A percentile compares a stretch with the other conserved stretches of the same genome.
Conservation (phyloP, 2,329 filamentous ascomycete genomes). For the Xylaria sp. region DNA sequence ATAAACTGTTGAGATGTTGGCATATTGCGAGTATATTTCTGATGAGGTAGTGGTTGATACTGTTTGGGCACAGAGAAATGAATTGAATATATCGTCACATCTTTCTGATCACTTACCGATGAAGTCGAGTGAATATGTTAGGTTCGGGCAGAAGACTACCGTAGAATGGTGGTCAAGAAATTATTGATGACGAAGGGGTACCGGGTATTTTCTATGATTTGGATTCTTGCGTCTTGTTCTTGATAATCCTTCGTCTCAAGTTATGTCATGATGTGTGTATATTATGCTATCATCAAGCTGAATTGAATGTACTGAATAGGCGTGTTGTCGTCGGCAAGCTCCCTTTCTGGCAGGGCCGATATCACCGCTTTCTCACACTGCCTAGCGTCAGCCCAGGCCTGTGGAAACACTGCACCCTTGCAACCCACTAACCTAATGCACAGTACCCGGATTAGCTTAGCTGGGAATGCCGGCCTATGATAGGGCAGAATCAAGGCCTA, state of each 20-base stretch:
- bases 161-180: background rate
- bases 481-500: conserved; percentile 19
- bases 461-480: conserved; percentile 6
- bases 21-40: background rate
- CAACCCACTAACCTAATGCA: conserved; percentile 33
- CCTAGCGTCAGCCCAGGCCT: conserved; percentile 12
- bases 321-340: conserved; percentile 23
- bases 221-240: background rate
- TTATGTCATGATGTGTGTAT: conserved; percentile 8
- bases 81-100: background rate
- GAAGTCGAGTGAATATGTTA: background rate
- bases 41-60: background rate
- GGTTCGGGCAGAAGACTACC: background rate
- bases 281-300: background rate
- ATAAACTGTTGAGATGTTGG: background rate
- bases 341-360: conserved; percentile 39
- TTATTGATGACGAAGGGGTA: background rate
- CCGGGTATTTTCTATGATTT: background rate
- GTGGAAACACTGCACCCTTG: conserved; percentile 6
- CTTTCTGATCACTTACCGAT: background rate
- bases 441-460: conserved; percentile 18
- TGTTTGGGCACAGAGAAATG: background rate
- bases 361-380: conserved; percentile 25
- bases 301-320: background rate
- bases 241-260: conserved; percentile 24